phyloP scores from a whole-genome alignment of 2,329 filamentous ascomycete species.

The Fusarium sp. region DNA sequence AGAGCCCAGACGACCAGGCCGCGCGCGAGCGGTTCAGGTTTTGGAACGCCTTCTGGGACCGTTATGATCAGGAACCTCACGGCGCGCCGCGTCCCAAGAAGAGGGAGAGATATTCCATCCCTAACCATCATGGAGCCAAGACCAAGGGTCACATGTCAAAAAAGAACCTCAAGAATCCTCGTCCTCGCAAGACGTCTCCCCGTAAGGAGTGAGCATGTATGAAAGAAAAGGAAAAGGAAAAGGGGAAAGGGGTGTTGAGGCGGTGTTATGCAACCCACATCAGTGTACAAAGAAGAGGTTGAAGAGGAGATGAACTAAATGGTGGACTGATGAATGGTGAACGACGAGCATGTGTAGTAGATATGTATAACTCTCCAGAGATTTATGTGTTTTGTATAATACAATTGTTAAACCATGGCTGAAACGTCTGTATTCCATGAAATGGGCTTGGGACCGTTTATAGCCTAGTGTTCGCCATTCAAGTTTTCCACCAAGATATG shows the following conservation, averaged over 20 bases:
- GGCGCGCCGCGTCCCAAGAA: background rate
- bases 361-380: conserved; percentile 33
- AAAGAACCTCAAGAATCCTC: too few relatives aligned
- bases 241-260: background rate
- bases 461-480: background rate
- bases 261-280: too few relatives aligned
- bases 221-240: background rate
- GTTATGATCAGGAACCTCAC: conserved; percentile 45
- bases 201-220: too few relatives aligned
- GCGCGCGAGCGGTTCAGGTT: conserved; percentile 39
- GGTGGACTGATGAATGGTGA: conserved; percentile 1
- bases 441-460: background rate
- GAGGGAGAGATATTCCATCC: background rate
- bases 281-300: background rate
- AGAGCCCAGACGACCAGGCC: conserved; percentile 33
- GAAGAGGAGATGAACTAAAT: background rate
- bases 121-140: background rate
- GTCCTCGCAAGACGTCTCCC: too few relatives aligned
- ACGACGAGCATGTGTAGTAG: conserved; percentile 26
- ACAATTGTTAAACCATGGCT: conserved; percentile 13
- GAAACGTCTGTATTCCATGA: background rate
- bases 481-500: background rate
- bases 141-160: background rate
- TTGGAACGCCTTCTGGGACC: conserved; percentile 48
- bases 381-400: conserved; percentile 25